Conservation (phyloP, 345 rosid genomes). For the Raphanus raphanistrum region DNA sequence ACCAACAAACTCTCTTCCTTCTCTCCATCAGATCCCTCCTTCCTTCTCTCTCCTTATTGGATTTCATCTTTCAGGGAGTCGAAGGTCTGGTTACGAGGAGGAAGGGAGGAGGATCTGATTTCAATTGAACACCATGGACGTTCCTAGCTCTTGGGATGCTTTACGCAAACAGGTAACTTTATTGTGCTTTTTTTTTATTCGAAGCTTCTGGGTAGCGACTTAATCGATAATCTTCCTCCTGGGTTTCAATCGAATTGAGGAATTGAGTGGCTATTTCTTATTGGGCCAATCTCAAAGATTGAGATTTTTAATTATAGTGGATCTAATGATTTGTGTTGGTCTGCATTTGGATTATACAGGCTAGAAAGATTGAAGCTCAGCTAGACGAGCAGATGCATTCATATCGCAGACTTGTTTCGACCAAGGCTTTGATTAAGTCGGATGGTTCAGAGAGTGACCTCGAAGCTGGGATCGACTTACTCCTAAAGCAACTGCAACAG, state of each 20-base stretch:
- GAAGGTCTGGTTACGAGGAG: neutral
- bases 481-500: slow-evolving; percentile 77
- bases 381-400: slow-evolving; percentile 96
- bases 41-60: slow-evolving; percentile 9
- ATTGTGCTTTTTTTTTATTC: neutral
- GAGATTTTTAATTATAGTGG: neutral
- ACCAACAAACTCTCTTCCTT: slow-evolving; percentile 23
- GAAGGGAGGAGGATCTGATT: neutral
- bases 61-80: neutral
- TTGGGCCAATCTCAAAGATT: neutral
- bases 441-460: slow-evolving; percentile 72
- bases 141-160: slow-evolving; percentile 89
- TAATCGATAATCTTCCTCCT: neutral
- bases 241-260: slow-evolving; percentile 12
- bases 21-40: slow-evolving; percentile 26
- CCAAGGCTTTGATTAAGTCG: slow-evolving; percentile 58
- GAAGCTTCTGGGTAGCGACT: neutral
- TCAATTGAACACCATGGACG: slow-evolving; percentile 52
- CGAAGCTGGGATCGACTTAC: slow-evolving; percentile 71
- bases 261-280: neutral
- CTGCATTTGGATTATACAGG: slow-evolving; percentile 14
- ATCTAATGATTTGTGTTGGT: neutral
- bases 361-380: slow-evolving; percentile 95
- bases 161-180: slow-evolving; percentile 74
- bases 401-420: slow-evolving; percentile 76